These are phyloP conservation scores for Stemphylium vesicarium DNA, from an alignment of 2,329 filamentous ascomycete species.

Conservation along the genomic window DNA sequence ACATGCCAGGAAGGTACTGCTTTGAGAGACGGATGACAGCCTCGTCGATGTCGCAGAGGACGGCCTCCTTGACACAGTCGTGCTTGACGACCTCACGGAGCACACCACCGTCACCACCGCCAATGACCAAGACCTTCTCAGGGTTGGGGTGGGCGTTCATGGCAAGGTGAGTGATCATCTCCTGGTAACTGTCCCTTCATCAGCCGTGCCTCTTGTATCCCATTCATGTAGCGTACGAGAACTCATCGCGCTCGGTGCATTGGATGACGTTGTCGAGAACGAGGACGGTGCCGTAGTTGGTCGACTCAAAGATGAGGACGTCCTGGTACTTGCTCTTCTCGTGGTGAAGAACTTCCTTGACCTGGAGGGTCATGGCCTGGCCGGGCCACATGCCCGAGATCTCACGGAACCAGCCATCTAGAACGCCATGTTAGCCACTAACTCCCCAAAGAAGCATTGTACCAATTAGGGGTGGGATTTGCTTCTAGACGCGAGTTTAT, in stretches of 20 bases:
- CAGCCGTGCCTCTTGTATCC: slow-evolving; percentile 12
- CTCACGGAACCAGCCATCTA: slow-evolving; percentile 99
- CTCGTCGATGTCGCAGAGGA: slow-evolving; percentile 98
- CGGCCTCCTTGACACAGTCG: slow-evolving; percentile 92
- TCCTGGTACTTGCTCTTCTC: slow-evolving; percentile 99
- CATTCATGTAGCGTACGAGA: slow-evolving; percentile 65
- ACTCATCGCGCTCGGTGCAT: slow-evolving; percentile 97
- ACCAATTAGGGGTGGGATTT: neutral
- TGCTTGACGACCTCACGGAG: slow-evolving; percentile 99
- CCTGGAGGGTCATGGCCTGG: slow-evolving; percentile 89
- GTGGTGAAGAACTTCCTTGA: slow-evolving; percentile 97
- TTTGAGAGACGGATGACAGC: slow-evolving; percentile 98
- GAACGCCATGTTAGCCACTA: slow-evolving; percentile 9
- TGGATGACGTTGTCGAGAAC: slow-evolving; percentile 99
- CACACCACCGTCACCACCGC: slow-evolving; percentile 95
- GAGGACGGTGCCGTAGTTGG: slow-evolving; percentile 92
- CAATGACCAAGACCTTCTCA: slow-evolving; percentile 98
- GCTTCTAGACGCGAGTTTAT: neutral
- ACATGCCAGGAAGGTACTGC: slow-evolving; percentile 95
- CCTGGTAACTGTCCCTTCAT: slow-evolving; percentile 73
- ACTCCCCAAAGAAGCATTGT: neutral
- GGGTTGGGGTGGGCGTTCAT: slow-evolving; percentile 99
- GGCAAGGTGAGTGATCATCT: slow-evolving; percentile 99
- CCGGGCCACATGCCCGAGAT: slow-evolving; percentile 99
- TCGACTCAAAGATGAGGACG: slow-evolving; percentile 98